Evolutionary conservation across 805 yeast species (phyloP).

Genomic region (Yamadazyma endophytica): DNA sequence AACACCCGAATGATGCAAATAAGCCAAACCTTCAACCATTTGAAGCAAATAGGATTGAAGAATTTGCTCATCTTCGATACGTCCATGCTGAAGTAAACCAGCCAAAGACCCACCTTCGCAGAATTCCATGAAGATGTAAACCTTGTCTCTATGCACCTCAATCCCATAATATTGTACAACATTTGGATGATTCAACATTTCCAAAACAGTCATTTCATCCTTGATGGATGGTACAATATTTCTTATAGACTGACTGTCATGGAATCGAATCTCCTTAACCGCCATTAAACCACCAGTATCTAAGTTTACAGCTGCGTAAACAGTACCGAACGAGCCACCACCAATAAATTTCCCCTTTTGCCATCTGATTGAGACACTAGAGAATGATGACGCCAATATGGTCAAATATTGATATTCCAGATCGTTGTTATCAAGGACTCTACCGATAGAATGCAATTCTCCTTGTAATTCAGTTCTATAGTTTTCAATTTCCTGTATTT

Average conservation of each 20-base stretch:
- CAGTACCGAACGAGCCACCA: slow-evolving; percentile 94
- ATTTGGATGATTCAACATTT: slow-evolving; percentile 93
- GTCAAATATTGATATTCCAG: slow-evolving; percentile 84
- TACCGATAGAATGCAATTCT: slow-evolving; percentile 58
- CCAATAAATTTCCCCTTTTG: slow-evolving; percentile 93
- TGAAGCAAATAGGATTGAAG: slow-evolving; percentile 87
- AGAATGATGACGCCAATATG: slow-evolving; percentile 81
- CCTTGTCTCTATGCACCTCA: slow-evolving; percentile 93
- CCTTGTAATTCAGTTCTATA: slow-evolving; percentile 43
- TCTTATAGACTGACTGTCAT: slow-evolving; percentile 79
- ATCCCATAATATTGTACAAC: slow-evolving; percentile 96
- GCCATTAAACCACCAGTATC: slow-evolving; percentile 97
- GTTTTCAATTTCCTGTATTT: slow-evolving; percentile 61
- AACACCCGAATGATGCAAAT: slow-evolving; percentile 88
- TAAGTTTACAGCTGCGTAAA: slow-evolving; percentile 84
- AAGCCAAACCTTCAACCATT: slow-evolving; percentile 92
- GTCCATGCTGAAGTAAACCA: slow-evolving; percentile 78
- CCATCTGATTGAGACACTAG: slow-evolving; percentile 93
- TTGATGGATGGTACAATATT: slow-evolving; percentile 83
- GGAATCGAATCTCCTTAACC: slow-evolving; percentile 90
- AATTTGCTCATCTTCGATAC: slow-evolving; percentile 93
- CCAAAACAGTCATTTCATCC: slow-evolving; percentile 95
- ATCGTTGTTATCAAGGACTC: slow-evolving; percentile 83
- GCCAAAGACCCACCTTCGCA: slow-evolving; percentile 96
- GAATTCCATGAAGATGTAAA: slow-evolving; percentile 94